Evolutionary conservation across 805 yeast species (phyloP), one percentile per base, ranked within the genome.

Genomic region (Saturnispora silvae): DNA sequence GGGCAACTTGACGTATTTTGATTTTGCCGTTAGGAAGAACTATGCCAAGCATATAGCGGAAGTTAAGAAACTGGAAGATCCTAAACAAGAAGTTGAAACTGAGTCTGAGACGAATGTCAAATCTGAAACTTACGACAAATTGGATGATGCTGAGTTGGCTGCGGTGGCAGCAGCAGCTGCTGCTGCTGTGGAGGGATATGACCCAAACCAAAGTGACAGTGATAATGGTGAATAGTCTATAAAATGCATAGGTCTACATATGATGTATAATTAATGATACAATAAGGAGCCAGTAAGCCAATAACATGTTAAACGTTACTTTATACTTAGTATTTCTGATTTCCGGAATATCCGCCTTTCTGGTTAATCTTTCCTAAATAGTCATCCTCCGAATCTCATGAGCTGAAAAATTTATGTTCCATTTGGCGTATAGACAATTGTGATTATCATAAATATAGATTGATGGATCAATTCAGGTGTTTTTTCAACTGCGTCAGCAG

Each of bases 1-100:
- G 9, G 64, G 64, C 3, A 43, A 49, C 3, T 48, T 63, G 11
- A 58, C 68, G 0, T 46, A 68, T n/a, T 67, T 57, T 44, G 72
- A 69, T 35, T 50, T 69, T 42, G 63, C 63, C 1, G 51, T 60
- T 5, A 51, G 70, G 28, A 70, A 68, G 20, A 53, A 51, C 10
- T 63, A 65, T 64, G 55, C 67, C 3, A 40, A 37, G 17, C 51
- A 49, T 37, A 33, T 48, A 31, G 43, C 48, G 27, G 35, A 45
- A 7, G 49, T 44, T 15, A 52, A 48, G 35, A 46, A 41, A 33
- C 31, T 25, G 34, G 52, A 42, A 41, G 30, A 37, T 13, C 28
- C 17, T 32, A 45, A 35, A 20, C 25, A 14, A 9, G 28, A 9
- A 30, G 26, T 13, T 16, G 40, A 28, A 5, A 36, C 34, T 13